Percentiles rank a stretch among this genome's conserved stretches.
Evolutionary conservation across 768 basidiomycete genomes (phyloP).

Genomic region (Termitomyces sp.): DNA sequence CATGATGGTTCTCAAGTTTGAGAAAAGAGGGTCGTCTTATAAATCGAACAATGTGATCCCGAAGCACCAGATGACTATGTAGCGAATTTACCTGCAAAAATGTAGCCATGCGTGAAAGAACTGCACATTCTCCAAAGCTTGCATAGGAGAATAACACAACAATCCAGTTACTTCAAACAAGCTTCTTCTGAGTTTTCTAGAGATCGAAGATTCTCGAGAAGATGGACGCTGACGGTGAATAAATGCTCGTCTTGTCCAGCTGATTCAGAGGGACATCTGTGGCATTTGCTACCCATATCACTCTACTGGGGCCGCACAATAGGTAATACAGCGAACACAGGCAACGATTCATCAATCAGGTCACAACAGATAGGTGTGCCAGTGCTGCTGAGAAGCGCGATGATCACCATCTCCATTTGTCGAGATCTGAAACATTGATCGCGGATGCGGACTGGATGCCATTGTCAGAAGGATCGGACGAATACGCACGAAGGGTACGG

Average conservation of each 20-base stretch:
- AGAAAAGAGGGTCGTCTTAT: neutral
- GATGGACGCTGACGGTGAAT: neutral
- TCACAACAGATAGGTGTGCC: neutral
- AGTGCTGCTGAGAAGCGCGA: neutral
- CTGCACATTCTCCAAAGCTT: neutral
- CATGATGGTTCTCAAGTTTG: neutral
- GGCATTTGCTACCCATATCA: neutral
- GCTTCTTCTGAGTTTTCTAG: neutral
- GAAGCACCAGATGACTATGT: too few relatives aligned
- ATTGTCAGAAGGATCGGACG: constrained; percentile 12
- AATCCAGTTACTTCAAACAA: neutral
- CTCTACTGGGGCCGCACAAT: neutral
- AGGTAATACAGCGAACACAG: neutral
- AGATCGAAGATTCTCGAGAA: neutral
- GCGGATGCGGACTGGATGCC: constrained; percentile 15
- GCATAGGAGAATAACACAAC: neutral
- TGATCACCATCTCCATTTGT: constrained; percentile 17
- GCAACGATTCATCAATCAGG: neutral
- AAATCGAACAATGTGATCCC: too few relatives aligned
- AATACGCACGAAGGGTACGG: constrained; percentile 17
- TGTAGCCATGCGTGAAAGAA: neutral
- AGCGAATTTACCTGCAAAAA: too few relatives aligned
- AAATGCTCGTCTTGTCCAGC: neutral
- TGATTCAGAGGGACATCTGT: neutral
- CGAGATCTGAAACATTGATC: constrained; percentile 17